These are phyloP conservation scores for Neonectria coccinea DNA, from an alignment of 2,329 filamentous ascomycete genomes.

Conservation along the genomic window DNA sequence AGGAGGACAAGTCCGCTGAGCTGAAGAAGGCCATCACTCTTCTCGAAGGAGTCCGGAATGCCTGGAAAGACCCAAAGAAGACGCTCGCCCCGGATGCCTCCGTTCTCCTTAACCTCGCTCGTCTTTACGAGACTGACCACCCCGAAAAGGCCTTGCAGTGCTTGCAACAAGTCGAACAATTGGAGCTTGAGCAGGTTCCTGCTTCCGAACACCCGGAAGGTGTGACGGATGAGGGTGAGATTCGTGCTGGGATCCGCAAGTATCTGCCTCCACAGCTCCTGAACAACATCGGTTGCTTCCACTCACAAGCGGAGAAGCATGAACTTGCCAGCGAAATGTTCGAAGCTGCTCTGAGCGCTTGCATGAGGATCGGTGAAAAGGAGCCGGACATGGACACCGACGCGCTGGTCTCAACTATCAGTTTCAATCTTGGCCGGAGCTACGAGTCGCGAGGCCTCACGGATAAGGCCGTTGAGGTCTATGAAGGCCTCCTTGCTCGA, in stretches of 20 bases:
- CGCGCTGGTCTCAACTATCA: slow-evolving; percentile 93
- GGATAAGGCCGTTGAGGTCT: slow-evolving; percentile 88
- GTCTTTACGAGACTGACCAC: slow-evolving; percentile 86
- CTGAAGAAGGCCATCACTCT: slow-evolving; percentile 87
- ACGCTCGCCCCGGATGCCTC: slow-evolving; percentile 84
- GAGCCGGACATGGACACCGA: slow-evolving; percentile 85
- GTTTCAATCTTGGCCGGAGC: slow-evolving; percentile 93
- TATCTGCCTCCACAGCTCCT: slow-evolving; percentile 88
- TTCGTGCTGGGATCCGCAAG: slow-evolving; percentile 75
- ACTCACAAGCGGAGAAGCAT: slow-evolving; percentile 88
- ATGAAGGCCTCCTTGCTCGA: slow-evolving; percentile 84
- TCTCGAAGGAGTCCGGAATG: slow-evolving; percentile 83
- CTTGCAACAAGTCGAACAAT: slow-evolving; percentile 89
- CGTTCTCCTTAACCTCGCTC: slow-evolving; percentile 90
- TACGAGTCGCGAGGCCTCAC: slow-evolving; percentile 87
- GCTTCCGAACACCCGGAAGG: slow-evolving; percentile 74
- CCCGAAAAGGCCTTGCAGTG: slow-evolving; percentile 94
- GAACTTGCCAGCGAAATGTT: slow-evolving; percentile 87
- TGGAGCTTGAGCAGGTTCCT: slow-evolving; percentile 84
- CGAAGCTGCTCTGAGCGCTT: slow-evolving; percentile 89
- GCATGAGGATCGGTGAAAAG: slow-evolving; percentile 81
- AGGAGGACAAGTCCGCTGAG: slow-evolving; percentile 89
- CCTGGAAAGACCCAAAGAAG: slow-evolving; percentile 95
- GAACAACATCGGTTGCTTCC: slow-evolving; percentile 98
- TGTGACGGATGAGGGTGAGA: slow-evolving; percentile 66